Evolutionary conservation across 495 filamentous ascomycete species (phyloP).

Genomic region (Hypoxylon lenormandii): DNA sequence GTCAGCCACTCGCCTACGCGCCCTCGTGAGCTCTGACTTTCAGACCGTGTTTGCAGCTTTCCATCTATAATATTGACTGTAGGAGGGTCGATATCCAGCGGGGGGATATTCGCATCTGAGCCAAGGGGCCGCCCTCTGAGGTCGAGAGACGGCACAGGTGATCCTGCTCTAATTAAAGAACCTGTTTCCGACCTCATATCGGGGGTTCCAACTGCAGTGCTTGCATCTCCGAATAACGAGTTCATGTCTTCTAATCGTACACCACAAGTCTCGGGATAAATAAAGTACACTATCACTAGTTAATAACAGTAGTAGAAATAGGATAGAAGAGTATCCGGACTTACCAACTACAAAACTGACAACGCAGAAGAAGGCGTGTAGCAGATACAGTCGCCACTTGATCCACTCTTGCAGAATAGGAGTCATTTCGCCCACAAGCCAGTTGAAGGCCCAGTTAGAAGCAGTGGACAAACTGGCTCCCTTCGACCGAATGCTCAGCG

Average conservation of each 20-base stretch:
- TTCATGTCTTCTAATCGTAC: constrained; percentile 98
- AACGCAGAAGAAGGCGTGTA: constrained; percentile 97
- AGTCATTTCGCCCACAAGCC: constrained; percentile 93
- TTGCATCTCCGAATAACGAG: constrained; percentile 86
- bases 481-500: constrained; percentile 96
- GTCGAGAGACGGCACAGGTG: constrained; percentile 83
- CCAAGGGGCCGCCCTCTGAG: constrained; percentile 64
- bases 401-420: constrained; percentile 91
- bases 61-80: constrained; percentile 50
- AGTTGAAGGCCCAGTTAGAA: constrained; percentile 98
- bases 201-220: constrained; percentile 70
- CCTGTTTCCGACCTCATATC: constrained; percentile 72
- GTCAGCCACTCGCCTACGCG: constrained; percentile 64
- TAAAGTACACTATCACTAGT: constrained; percentile 80
- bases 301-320: constrained; percentile 19
- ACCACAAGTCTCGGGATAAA: constrained; percentile 96
- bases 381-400: constrained; percentile 89
- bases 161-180: constrained; percentile 75
- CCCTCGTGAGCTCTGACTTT: constrained; percentile 49
- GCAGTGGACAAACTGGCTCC: constrained; percentile 96
- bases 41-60: constrained; percentile 40
- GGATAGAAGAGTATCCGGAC: constrained; percentile 50
- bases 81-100: constrained; percentile 57
- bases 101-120: constrained; percentile 53
- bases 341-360: constrained; percentile 95